Evolutionary conservation across 768 basidiomycete genomes (phyloP).

Genomic region (Rhizopogon sp.): DNA sequence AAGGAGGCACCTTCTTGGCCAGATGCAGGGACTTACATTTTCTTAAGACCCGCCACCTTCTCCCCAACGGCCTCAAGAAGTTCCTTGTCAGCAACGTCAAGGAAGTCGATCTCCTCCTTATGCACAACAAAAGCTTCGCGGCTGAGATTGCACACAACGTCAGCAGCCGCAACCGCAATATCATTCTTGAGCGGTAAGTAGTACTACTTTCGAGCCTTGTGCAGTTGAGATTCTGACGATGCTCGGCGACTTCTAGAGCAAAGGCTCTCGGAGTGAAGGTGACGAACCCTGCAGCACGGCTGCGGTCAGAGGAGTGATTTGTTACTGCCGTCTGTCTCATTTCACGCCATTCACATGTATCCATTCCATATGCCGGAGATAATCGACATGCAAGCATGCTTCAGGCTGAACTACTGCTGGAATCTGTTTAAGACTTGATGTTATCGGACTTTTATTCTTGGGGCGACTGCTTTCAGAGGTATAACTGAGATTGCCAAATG

Average conservation of each 20-base stretch:
- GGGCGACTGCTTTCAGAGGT: not conserved
- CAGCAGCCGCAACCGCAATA: slow-evolving; percentile 89
- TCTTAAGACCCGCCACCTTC: slow-evolving; percentile 81
- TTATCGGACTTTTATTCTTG: not conserved
- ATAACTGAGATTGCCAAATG: slow-evolving; percentile 18
- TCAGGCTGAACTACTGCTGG: slow-evolving; percentile 21
- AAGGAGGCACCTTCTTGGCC: slow-evolving; percentile 13
- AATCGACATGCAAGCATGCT: slow-evolving; percentile 45
- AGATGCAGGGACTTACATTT: not conserved
- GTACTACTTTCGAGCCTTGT: not conserved
- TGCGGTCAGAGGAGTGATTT: slow-evolving; percentile 89
- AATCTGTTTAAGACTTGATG: not conserved
- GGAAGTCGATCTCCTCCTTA: slow-evolving; percentile 91
- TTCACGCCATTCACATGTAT: slow-evolving; percentile 43
- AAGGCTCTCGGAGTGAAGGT: slow-evolving; percentile 89
- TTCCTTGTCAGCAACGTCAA: slow-evolving; percentile 91
- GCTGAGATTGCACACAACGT: slow-evolving; percentile 97
- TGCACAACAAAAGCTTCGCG: slow-evolving; percentile 96
- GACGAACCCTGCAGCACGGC: slow-evolving; percentile 86
- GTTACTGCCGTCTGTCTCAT: slow-evolving; percentile 33
- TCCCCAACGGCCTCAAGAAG: slow-evolving; percentile 95
- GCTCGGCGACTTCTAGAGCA: slow-evolving; percentile 43
- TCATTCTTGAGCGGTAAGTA: slow-evolving; percentile 80
- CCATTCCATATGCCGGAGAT: slow-evolving; percentile 46
- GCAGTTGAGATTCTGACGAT: slow-evolving; percentile 2